Conservation (phyloP, 2,329 filamentous ascomycete genomes). For the Fusarium nanum region DNA sequence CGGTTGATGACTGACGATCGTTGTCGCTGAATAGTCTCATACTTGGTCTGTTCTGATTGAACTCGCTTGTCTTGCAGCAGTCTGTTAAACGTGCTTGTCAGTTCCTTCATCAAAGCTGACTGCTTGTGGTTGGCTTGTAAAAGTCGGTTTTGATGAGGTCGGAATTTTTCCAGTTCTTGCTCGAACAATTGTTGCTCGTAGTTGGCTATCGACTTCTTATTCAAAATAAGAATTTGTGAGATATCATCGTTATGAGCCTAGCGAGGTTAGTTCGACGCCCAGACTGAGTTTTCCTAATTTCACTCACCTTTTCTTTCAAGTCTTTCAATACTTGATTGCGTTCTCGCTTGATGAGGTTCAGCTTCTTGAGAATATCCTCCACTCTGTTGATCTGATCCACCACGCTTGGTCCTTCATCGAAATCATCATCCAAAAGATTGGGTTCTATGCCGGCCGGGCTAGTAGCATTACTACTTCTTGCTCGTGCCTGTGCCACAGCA, state of each 20-base stretch:
- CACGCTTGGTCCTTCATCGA: constrained; percentile 83
- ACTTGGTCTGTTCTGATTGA: constrained; percentile 92
- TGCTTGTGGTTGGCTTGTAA: constrained; percentile 97
- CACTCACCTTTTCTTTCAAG: constrained; percentile 90
- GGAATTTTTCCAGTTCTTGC: constrained; percentile 96
- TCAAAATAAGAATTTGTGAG: constrained; percentile 94
- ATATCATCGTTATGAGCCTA: constrained; percentile 97
- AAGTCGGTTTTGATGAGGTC: constrained; percentile 89
- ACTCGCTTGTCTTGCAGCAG: constrained; percentile 95
- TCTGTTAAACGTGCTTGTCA: constrained; percentile 87
- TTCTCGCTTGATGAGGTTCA: constrained; percentile 93
- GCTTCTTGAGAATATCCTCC: constrained; percentile 89
- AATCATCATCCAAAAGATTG: constrained; percentile 91
- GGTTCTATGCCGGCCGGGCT: constrained; percentile 74
- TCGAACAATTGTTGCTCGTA: constrained; percentile 95
- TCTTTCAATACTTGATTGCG: constrained; percentile 93
- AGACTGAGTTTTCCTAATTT: not conserved
- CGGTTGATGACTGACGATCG: constrained; percentile 82
- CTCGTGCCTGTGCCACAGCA: constrained; percentile 82
- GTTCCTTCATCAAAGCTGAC: constrained; percentile 90
- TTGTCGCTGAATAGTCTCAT: constrained; percentile 87
- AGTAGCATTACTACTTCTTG: constrained; percentile 68
- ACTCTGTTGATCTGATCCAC: constrained; percentile 89
- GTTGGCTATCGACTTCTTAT: constrained; percentile 95
- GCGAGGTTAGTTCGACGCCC: constrained; percentile 36